Evolutionary conservation across 2,329 filamentous ascomycete species (phyloP).

Genomic region (Zymoseptoria ardabiliae): DNA sequence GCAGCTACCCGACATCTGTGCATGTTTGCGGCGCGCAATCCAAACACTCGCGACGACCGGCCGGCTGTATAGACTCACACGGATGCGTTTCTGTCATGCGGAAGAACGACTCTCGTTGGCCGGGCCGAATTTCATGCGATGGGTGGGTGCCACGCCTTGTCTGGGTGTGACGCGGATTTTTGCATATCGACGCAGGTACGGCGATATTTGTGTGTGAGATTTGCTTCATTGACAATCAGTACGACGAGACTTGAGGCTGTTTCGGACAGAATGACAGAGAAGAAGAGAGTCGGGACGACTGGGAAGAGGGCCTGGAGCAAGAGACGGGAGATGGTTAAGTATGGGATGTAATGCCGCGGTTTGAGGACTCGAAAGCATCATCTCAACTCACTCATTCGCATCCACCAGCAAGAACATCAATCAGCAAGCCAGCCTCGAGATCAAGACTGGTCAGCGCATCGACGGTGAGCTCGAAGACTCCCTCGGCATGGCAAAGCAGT

Average conservation of each 20-base stretch:
- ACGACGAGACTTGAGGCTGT: conserved; percentile 8
- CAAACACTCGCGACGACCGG: neutral
- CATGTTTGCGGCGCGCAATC: conserved; percentile 2
- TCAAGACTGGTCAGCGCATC: neutral
- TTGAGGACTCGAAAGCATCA: neutral
- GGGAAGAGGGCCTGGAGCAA: neutral
- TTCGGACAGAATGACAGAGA: conserved; percentile 11
- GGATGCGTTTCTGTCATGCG: neutral
- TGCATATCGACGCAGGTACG: neutral
- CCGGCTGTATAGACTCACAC: neutral
- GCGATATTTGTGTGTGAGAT: neutral
- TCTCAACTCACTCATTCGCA: neutral
- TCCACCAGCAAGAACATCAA: neutral
- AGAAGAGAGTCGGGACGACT: neutral
- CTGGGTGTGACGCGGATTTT: neutral
- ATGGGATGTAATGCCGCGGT: conserved; percentile 1
- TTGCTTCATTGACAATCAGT: conserved; percentile 13
- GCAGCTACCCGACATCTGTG: neutral
- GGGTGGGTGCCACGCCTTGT: neutral
- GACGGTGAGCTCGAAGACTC: neutral
- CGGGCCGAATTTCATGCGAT: neutral
- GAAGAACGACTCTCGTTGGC: neutral
- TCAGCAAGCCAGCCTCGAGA: neutral
- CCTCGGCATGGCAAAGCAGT: neutral
- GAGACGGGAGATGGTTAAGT: conserved; percentile 1